phyloP scores from a whole-genome alignment of 2,329 filamentous ascomycete species.

The Zymoseptoria ardabiliae region DNA sequence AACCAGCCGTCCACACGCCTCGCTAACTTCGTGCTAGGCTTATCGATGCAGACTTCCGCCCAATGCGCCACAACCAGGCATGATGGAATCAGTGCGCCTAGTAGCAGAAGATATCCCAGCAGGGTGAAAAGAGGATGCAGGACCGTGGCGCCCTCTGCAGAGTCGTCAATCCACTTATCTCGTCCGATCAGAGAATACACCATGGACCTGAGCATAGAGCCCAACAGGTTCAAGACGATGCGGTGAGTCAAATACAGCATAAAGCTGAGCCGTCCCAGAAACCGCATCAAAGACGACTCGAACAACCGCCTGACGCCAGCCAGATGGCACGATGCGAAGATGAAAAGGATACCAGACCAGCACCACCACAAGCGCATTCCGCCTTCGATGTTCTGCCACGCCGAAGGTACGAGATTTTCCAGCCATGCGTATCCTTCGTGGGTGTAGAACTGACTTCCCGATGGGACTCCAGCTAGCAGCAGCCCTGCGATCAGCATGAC shows the following conservation, averaged over 20 bases:
- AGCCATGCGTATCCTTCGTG: conserved; percentile 13
- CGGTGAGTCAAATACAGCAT: conserved; percentile 20
- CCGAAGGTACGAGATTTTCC: not conserved
- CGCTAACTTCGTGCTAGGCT: conserved; percentile 9
- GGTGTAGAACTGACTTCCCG: conserved; percentile 2
- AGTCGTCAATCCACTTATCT: conserved; percentile 4
- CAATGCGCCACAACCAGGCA: conserved; percentile 11
- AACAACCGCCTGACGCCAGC: conserved; percentile 7
- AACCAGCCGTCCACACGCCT: conserved; percentile 10
- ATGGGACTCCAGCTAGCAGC: conserved; percentile 8
- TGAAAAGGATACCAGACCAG: conserved; percentile 16
- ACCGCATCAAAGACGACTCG: conserved; percentile 7
- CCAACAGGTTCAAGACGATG: conserved; percentile 8
- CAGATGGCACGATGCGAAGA: conserved; percentile 12
- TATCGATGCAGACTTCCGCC: conserved; percentile 10
- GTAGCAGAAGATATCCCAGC: conserved; percentile 3
- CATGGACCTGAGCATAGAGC: not conserved
- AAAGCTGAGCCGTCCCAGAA: conserved; percentile 16
- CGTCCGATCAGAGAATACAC: conserved; percentile 5
- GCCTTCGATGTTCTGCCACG: conserved; percentile 9
- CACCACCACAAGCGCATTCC: conserved; percentile 13
- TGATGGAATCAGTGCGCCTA: conserved; percentile 3
- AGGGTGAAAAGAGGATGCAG: conserved; percentile 5
- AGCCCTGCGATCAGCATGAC: conserved; percentile 6
- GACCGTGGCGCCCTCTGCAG: not conserved